A percentile compares a stretch with the other conserved stretches of the same genome.
These are phyloP conservation scores for Circinella minor DNA, from an alignment of 371 early-diverging fungal species.

Conservation along the genomic window DNA sequence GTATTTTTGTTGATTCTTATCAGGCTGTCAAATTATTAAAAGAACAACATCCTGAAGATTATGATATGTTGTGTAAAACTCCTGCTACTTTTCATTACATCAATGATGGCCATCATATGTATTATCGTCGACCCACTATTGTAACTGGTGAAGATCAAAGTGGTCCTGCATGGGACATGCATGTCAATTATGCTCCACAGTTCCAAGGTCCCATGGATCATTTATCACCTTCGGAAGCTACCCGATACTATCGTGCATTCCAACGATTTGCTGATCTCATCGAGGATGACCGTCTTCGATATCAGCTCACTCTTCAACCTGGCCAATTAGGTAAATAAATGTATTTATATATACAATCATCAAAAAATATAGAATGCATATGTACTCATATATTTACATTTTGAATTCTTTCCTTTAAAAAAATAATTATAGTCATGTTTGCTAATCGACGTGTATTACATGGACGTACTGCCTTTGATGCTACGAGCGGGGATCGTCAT, in stretches of 20 bases:
- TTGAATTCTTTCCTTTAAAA: background rate
- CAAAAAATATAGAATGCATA: too few species aligned
- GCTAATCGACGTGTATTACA: slow-evolving; percentile 86
- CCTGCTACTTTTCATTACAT: slow-evolving; percentile 87
- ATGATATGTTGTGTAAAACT: slow-evolving; percentile 54
- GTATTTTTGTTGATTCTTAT: slow-evolving; percentile 83
- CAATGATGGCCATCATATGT: slow-evolving; percentile 78
- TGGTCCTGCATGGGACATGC: slow-evolving; percentile 50
- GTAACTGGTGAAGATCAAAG: slow-evolving; percentile 47
- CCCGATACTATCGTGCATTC: slow-evolving; percentile 75
- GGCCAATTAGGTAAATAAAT: slow-evolving; percentile 60
- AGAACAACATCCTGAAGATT: slow-evolving; percentile 62
- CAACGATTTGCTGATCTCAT: slow-evolving; percentile 68
- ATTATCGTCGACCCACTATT: slow-evolving; percentile 77
- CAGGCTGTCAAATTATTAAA: slow-evolving; percentile 68
- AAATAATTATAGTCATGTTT: slow-evolving; percentile 63
- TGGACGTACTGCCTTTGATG: slow-evolving; percentile 81
- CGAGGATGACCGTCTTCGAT: slow-evolving; percentile 62
- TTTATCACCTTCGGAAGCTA: slow-evolving; percentile 47
- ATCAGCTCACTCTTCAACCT: slow-evolving; percentile 66
- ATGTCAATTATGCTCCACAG: slow-evolving; percentile 88
- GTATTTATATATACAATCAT: too few species aligned
- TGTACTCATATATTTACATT: too few species aligned
- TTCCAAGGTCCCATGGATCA: slow-evolving; percentile 85
- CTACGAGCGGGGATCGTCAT: slow-evolving; percentile 73